Conservation (phyloP, 2,329 filamentous ascomycete species). For the Fusarium nelsonii region DNA sequence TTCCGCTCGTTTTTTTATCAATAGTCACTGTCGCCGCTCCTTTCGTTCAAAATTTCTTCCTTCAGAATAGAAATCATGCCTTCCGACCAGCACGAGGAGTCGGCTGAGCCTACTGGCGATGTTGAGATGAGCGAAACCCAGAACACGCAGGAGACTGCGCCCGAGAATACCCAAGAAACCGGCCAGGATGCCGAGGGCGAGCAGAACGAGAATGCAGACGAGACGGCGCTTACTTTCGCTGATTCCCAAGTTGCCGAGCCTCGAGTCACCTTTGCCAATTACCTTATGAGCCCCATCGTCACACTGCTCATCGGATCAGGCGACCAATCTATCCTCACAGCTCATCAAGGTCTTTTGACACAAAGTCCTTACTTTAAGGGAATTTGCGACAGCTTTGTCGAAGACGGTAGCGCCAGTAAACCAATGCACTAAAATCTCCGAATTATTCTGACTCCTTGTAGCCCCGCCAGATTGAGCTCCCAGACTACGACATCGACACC, state of each 20-base stretch:
- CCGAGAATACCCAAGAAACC: conserved; percentile 52
- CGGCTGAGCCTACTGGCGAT: conserved; percentile 50
- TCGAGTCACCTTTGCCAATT: conserved; percentile 65
- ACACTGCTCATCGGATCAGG: conserved; percentile 74
- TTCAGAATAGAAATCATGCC: conserved; percentile 48
- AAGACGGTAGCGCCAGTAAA: conserved; percentile 70
- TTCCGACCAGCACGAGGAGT: conserved; percentile 42
- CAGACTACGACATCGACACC: conserved; percentile 52
- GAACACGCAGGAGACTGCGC: conserved; percentile 17
- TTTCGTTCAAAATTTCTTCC: background rate
- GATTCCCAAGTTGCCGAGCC: conserved; percentile 52
- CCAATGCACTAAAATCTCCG: background rate
- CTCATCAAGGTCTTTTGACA: conserved; percentile 81
- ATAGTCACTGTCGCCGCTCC: background rate
- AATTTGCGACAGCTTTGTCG: conserved; percentile 70
- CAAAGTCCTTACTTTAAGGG: conserved; percentile 81
- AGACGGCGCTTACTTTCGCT: conserved; percentile 56
- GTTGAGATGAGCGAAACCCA: conserved; percentile 56
- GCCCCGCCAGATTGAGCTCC: conserved; percentile 77
- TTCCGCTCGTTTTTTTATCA: conserved; percentile 19
- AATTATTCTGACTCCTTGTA: conserved; percentile 28
- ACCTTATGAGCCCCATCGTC: conserved; percentile 77
- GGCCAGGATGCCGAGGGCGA: conserved; percentile 53
- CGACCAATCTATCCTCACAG: conserved; percentile 75
- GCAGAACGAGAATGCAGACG: conserved; percentile 51